Conservation (phyloP, 768 basidiomycete genomes). For the Tulasnella sp. region DNA sequence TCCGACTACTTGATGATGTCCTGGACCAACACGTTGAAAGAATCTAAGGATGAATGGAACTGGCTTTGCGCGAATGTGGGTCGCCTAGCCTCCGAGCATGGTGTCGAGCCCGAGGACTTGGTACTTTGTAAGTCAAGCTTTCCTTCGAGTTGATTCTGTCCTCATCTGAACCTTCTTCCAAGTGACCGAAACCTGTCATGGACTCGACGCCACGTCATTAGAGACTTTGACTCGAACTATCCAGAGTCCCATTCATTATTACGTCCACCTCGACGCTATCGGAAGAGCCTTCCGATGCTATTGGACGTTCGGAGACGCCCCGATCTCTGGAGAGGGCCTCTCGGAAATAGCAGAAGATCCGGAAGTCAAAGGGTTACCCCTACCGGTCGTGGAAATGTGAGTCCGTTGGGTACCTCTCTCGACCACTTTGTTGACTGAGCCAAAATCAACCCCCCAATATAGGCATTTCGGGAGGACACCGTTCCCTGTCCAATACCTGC, state of each 20-base stretch:
- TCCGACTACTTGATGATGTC: not conserved
- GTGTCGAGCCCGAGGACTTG: not conserved
- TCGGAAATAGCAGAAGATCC: not conserved
- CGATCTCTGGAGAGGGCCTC: not conserved
- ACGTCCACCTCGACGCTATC: not conserved
- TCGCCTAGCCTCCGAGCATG: not conserved
- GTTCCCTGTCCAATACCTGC: too few species aligned
- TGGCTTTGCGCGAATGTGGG: not conserved
- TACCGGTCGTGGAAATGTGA: not conserved
- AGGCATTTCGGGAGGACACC: not conserved
- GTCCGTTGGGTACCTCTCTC: too few species aligned
- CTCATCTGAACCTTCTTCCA: not conserved
- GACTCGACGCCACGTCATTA: not conserved
- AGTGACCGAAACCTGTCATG: not conserved
- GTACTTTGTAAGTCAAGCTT: not conserved
- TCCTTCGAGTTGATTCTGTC: too few species aligned
- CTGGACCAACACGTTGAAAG: not conserved
- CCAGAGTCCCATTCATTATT: not conserved
- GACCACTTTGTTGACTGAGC: too few species aligned
- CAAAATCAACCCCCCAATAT: too few species aligned
- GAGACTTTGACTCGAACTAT: not conserved
- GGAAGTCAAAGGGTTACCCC: not conserved
- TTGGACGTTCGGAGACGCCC: not conserved
- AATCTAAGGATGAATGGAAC: not conserved
- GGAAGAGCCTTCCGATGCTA: not conserved